phyloP scores from a whole-genome alignment of 306 rosid genomes.

The Quercus suber region DNA sequence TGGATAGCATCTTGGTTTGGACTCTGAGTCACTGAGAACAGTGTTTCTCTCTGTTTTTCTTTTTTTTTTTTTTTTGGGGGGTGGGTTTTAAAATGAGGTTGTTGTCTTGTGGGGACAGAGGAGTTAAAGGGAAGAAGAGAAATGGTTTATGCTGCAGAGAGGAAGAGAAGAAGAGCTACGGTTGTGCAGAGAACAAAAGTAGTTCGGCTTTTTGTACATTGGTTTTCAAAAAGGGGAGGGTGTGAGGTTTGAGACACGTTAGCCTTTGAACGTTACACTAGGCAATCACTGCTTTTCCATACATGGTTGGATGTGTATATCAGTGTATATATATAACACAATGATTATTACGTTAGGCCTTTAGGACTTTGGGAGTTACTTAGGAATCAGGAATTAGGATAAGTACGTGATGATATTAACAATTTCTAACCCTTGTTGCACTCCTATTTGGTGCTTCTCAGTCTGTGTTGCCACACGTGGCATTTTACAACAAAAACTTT shows the following conservation, averaged over 20 bases:
- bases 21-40: background rate
- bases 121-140: slow-evolving; percentile 16
- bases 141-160: background rate
- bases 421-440: background rate
- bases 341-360: too few relatives aligned
- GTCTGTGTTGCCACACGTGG: background rate
- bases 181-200: slow-evolving; percentile 33
- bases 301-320: too few relatives aligned
- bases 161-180: background rate
- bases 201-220: slow-evolving; percentile 16
- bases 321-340: background rate
- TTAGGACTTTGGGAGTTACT: too few relatives aligned
- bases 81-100: background rate
- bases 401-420: background rate
- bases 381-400: background rate
- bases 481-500: too few relatives aligned
- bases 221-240: background rate
- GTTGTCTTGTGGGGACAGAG: background rate
- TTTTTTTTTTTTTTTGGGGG: background rate
- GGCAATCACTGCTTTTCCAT: slow-evolving; percentile 13
- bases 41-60: background rate
- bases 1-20: slow-evolving; percentile 42
- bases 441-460: background rate
- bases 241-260: slow-evolving; percentile 6
- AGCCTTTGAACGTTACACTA: slow-evolving; percentile 18